Evolutionary conservation across 2,329 filamentous ascomycete genomes (phyloP).

Genomic region (Paraphoma chrysanthemicola): DNA sequence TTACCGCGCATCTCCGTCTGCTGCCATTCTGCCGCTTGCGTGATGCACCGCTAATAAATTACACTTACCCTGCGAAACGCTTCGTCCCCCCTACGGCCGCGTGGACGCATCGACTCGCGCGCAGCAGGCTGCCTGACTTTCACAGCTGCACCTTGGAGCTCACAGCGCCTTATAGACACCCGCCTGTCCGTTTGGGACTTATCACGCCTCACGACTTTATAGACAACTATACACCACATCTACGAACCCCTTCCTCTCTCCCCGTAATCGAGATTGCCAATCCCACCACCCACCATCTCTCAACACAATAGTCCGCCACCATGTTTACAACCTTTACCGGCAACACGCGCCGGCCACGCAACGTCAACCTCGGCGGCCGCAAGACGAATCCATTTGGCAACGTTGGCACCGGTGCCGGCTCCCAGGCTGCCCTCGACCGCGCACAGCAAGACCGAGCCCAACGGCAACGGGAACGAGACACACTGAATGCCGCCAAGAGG

Average conservation of each 20-base stretch:
- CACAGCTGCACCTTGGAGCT: not conserved
- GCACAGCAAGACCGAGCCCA: slow-evolving; percentile 85
- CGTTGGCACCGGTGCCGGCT: slow-evolving; percentile 64
- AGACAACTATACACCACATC: not conserved
- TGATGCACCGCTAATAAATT: not conserved
- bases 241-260: not conserved
- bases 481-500: slow-evolving; percentile 72
- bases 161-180: not conserved
- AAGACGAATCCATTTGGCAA: slow-evolving; percentile 77
- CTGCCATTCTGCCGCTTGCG: not conserved
- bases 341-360: slow-evolving; percentile 80
- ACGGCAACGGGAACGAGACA: slow-evolving; percentile 81
- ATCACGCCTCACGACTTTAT: not conserved
- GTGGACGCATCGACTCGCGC: not conserved
- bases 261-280: not conserved
- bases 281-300: not conserved
- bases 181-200: not conserved
- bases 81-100: not conserved
- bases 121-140: not conserved
- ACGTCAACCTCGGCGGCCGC: slow-evolving; percentile 93
- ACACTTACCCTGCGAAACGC: not conserved
- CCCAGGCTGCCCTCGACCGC: slow-evolving; percentile 79
- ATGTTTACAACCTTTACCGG: slow-evolving; percentile 97
- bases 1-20: not conserved
- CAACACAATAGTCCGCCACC: not conserved